Percentiles rank a stretch among this genome's conserved stretches.
These are phyloP conservation scores for Ricinus communis DNA, from an alignment of 345 rosid species.

Conservation along the genomic window DNA sequence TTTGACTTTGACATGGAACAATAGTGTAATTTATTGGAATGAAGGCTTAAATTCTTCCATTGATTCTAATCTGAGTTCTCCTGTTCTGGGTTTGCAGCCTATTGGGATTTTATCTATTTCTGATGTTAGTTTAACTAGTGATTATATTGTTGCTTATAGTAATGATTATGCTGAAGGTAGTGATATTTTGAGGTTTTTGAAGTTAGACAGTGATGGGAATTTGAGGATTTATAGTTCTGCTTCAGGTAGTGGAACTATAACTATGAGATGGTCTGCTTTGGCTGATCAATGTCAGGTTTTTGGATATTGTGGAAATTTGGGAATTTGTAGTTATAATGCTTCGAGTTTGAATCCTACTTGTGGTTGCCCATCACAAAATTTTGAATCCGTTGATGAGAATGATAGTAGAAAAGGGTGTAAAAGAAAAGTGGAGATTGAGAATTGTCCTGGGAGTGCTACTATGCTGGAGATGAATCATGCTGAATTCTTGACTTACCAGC, in stretches of 20 bases:
- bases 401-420: conserved; percentile 59
- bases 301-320: conserved; percentile 66
- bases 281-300: conserved; percentile 61
- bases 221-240: conserved; percentile 52
- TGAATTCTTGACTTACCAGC: conserved; percentile 50
- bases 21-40: conserved; percentile 44
- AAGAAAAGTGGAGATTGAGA: conserved; percentile 49
- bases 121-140: conserved; percentile 31
- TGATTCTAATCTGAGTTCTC: conserved; percentile 41
- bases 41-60: conserved; percentile 48
- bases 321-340: conserved; percentile 56
- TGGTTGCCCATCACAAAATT: conserved; percentile 64
- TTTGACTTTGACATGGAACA: conserved; percentile 54
- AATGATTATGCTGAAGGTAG: conserved; percentile 57
- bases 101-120: conserved; percentile 46
- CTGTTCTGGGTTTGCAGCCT: conserved; percentile 42
- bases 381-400: conserved; percentile 47
- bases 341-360: conserved; percentile 39
- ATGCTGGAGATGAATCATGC: conserved; percentile 56
- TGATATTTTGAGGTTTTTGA: conserved; percentile 52
- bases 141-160: conserved; percentile 42
- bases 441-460: conserved; percentile 47
- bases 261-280: conserved; percentile 55
- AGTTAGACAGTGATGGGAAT: conserved; percentile 60
- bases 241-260: conserved; percentile 26